These are phyloP conservation scores for Russula lepida DNA, from an alignment of 768 basidiomycete species.

Conservation along the genomic window DNA sequence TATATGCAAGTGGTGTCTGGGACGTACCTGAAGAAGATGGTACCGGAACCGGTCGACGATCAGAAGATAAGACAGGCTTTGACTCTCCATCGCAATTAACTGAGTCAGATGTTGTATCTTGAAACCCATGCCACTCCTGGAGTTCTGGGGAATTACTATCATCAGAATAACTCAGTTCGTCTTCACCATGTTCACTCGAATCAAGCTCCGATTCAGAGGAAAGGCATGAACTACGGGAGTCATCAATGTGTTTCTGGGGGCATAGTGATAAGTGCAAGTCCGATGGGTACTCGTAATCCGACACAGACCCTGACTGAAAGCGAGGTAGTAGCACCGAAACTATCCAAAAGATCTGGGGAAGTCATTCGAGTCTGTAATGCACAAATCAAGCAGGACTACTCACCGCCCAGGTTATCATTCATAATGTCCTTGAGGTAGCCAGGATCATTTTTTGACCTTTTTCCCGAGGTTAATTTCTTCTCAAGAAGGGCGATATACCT, in stretches of 20 bases:
- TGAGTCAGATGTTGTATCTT: slow-evolving; percentile 24
- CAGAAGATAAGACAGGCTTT: not conserved
- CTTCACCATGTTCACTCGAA: slow-evolving; percentile 24
- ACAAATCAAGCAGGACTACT: slow-evolving; percentile 18
- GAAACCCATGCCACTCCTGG: slow-evolving; percentile 36
- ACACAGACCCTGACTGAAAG: not conserved
- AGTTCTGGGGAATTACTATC: slow-evolving; percentile 22
- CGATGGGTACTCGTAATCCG: not conserved
- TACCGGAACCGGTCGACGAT: slow-evolving; percentile 3
- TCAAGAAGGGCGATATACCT: slow-evolving; percentile 81
- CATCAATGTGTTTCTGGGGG: not conserved
- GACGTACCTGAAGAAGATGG: not conserved
- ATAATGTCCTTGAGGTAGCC: slow-evolving; percentile 40
- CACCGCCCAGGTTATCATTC: slow-evolving; percentile 83
- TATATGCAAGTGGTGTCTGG: not conserved
- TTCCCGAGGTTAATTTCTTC: slow-evolving; percentile 54
- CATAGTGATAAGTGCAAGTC: not conserved
- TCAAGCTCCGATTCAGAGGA: slow-evolving; percentile 22
- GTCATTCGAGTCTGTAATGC: not conserved
- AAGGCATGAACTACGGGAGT: slow-evolving; percentile 13
- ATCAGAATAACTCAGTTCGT: slow-evolving; percentile 20
- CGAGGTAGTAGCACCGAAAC: slow-evolving; percentile 20
- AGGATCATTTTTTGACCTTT: slow-evolving; percentile 31
- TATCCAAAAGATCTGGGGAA: slow-evolving; percentile 24
- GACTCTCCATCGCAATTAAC: slow-evolving; percentile 17